A percentile compares a stretch with the other conserved stretches of the same genome.
These are phyloP conservation scores for Cladorrhinum samala DNA, from an alignment of 495 filamentous ascomycete genomes.

Conservation along the genomic window DNA sequence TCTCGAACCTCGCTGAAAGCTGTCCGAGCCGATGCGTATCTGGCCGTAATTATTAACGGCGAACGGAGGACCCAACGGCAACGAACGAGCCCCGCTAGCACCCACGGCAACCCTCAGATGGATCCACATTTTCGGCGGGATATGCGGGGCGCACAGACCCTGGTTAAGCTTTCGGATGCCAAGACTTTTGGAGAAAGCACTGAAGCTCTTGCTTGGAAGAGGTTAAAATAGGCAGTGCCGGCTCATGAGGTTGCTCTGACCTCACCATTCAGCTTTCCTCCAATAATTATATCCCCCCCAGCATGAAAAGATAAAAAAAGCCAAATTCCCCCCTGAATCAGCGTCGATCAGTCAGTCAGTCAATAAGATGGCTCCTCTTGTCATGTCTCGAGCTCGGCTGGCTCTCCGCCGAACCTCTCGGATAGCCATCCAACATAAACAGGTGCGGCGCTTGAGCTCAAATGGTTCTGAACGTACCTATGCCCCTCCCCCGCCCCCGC, in stretches of 20 bases:
- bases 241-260: background rate
- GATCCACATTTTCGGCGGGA: background rate
- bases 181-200: background rate
- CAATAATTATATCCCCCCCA: too few species aligned
- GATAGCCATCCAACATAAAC: background rate
- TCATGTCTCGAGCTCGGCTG: constrained; percentile 8
- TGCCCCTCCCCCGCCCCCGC: background rate
- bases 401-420: constrained; percentile 14
- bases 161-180: background rate
- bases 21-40: background rate
- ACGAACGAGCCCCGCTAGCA: too few species aligned
- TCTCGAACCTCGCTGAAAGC: too few species aligned
- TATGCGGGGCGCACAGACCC: background rate
- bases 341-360: too few species aligned
- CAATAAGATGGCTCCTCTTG: constrained; percentile 21
- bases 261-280: background rate
- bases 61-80: background rate
- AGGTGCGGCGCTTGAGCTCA: background rate
- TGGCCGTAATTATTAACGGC: background rate
- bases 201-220: too few species aligned
- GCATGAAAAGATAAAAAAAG: too few species aligned
- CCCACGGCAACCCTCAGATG: background rate
- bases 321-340: too few species aligned
- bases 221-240: background rate
- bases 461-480: background rate